Conservation (phyloP, 352 stramenopile genomes). For the Hyaloperonospora brassicae region DNA sequence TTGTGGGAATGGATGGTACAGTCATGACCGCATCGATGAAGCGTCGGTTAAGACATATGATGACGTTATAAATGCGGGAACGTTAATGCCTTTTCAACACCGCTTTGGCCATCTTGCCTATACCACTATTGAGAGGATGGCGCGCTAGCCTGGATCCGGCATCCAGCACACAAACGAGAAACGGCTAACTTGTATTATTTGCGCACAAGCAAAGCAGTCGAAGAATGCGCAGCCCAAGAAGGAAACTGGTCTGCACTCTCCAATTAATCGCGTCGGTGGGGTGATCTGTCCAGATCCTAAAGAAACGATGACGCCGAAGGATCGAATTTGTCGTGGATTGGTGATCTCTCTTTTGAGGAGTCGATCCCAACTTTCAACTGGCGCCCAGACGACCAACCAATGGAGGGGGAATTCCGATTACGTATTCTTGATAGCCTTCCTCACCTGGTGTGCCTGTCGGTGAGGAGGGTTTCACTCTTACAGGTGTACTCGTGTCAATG, state of each 20-base stretch:
- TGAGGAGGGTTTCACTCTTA: no score
- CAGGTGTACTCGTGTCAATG: no score
- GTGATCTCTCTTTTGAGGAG: no score
- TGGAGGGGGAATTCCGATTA: no score
- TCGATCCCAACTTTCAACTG: no score
- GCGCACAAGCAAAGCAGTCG: not conserved
- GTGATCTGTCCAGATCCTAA: conserved; percentile 1
- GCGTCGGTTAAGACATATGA: not conserved
- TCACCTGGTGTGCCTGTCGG: no score
- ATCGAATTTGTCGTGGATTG: no score
- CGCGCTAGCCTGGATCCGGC: not conserved
- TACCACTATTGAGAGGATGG: not conserved
- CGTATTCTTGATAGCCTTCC: no score
- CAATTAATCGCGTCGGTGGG: not conserved
- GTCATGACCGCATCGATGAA: not conserved
- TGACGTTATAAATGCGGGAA: not conserved
- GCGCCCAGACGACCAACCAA: no score
- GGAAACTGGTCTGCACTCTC: not conserved
- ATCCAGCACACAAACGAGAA: not conserved
- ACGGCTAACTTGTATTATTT: not conserved
- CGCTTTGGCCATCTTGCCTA: not conserved
- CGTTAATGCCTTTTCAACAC: no score
- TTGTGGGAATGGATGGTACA: not conserved
- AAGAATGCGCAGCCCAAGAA: conserved; percentile 11
- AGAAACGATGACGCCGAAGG: not conserved